Percentiles rank a stretch among this genome's conserved stretches.
phyloP scores from a whole-genome alignment of 2,329 filamentous ascomycete species.

The Colletotrichum liaoningense region DNA sequence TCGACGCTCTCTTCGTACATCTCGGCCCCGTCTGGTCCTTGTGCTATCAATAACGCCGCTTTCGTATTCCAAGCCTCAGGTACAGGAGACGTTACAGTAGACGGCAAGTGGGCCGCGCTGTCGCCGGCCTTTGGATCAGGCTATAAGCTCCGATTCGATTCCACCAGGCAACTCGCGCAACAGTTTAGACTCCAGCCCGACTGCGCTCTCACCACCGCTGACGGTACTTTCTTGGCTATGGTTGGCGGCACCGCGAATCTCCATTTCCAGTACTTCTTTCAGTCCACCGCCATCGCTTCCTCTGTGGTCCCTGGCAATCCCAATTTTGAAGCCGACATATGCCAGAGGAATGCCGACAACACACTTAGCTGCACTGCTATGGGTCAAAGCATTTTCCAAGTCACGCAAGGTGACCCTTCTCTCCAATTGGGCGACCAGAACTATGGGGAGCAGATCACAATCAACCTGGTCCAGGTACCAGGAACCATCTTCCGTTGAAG shows the following conservation, averaged over 20 bases:
- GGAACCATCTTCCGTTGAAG: too few relatives aligned
- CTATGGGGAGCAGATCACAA: not conserved
- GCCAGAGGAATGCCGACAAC: not conserved
- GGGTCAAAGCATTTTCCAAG: not conserved
- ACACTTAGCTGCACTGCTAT: not conserved
- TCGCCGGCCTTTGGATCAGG: not conserved
- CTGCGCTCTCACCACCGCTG: not conserved
- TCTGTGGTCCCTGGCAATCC: not conserved
- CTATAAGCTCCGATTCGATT: not conserved
- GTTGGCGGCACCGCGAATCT: not conserved
- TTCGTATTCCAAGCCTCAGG: not conserved
- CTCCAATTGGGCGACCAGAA: not conserved
- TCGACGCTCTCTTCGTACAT: not conserved
- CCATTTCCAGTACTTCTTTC: not conserved
- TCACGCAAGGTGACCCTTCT: not conserved
- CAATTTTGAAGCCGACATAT: not conserved
- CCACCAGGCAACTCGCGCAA: not conserved
- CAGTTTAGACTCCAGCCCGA: not conserved
- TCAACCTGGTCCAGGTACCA: not conserved
- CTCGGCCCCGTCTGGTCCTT: not conserved
- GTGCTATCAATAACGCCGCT: not conserved
- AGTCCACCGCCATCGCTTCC: not conserved
- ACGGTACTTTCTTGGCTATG: not conserved
- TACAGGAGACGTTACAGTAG: not conserved
- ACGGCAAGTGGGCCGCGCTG: not conserved